Percentiles rank a stretch among this genome's conserved stretches.
Conservation (phyloP, 2,329 filamentous ascomycete genomes). For the Sporothrix schenckii region DNA sequence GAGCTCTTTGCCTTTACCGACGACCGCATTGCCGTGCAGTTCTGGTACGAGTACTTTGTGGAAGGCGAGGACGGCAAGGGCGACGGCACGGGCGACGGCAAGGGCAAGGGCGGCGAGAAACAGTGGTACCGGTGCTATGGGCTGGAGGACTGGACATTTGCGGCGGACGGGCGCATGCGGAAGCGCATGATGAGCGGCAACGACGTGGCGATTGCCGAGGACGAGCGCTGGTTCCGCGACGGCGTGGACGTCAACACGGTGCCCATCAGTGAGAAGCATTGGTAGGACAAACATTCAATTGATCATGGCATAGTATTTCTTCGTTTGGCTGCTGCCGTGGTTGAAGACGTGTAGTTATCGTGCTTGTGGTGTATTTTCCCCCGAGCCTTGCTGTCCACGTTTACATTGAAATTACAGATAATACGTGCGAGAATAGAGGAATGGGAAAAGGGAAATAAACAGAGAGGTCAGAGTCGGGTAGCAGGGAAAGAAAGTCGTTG, state of each 20-base stretch:
- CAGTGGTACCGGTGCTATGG: constrained; percentile 90
- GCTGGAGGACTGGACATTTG: constrained; percentile 78
- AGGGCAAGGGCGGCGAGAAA: constrained; percentile 51
- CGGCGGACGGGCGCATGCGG: constrained; percentile 68
- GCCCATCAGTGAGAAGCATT: constrained; percentile 67
- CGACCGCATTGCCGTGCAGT: constrained; percentile 80
- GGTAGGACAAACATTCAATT: constrained; percentile 48
- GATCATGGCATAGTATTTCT: not conserved
- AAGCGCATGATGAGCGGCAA: constrained; percentile 79
- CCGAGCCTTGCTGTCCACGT: not conserved
- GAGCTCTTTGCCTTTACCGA: constrained; percentile 78
- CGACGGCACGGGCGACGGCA: constrained; percentile 38
- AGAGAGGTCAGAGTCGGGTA: no score
- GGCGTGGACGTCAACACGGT: constrained; percentile 70
- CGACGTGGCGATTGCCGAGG: constrained; percentile 64
- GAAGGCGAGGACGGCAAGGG: not conserved
- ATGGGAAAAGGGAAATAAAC: not conserved
- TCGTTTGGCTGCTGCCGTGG: not conserved
- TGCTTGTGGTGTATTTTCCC: not conserved
- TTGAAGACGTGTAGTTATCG: not conserved
- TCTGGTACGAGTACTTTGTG: constrained; percentile 78
- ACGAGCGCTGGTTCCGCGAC: constrained; percentile 69
- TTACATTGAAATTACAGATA: not conserved
- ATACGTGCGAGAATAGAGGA: not conserved
- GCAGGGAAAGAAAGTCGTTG: not conserved